These are phyloP conservation scores for Dalechampia spathulata DNA, from an alignment of 441 rosid species.

Conservation along the genomic window DNA sequence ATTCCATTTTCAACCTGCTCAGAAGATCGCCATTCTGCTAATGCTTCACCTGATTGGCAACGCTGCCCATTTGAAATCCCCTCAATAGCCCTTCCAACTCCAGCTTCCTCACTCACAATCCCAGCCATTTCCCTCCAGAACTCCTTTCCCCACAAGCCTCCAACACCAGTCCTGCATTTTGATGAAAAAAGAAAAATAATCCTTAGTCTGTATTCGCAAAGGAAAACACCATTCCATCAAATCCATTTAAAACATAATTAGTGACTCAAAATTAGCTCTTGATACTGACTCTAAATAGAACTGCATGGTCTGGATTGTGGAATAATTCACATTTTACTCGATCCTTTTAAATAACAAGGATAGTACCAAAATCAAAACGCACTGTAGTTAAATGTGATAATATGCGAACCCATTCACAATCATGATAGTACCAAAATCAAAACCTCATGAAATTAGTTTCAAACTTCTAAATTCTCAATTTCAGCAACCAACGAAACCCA, in stretches of 20 bases:
- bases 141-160: conserved; percentile 31
- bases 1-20: conserved; percentile 85
- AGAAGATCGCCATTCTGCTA: conserved; percentile 84
- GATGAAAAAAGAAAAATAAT: conserved; percentile 6
- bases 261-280: no score
- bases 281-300: no score
- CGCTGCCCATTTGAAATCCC: conserved; percentile 52
- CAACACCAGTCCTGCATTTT: conserved; percentile 25
- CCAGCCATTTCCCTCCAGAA: conserved; percentile 62
- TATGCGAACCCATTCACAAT: not conserved
- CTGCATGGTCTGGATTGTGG: not conserved
- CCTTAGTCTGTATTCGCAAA: conserved; percentile 6
- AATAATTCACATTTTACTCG: not conserved
- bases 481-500: no score
- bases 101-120: conserved; percentile 51
- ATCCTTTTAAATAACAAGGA: not conserved
- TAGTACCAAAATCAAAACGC: not conserved
- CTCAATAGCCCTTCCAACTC: conserved; percentile 64
- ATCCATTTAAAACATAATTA: not conserved
- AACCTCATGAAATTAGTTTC: not conserved
- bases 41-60: conserved; percentile 66
- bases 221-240: not conserved
- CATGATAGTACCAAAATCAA: not conserved
- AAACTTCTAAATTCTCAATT: conserved; percentile 1
- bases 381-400: no score